Base-by-base conservation (phyloP, 495 filamentous ascomycete species). In the Evernia prunastri region DNA sequence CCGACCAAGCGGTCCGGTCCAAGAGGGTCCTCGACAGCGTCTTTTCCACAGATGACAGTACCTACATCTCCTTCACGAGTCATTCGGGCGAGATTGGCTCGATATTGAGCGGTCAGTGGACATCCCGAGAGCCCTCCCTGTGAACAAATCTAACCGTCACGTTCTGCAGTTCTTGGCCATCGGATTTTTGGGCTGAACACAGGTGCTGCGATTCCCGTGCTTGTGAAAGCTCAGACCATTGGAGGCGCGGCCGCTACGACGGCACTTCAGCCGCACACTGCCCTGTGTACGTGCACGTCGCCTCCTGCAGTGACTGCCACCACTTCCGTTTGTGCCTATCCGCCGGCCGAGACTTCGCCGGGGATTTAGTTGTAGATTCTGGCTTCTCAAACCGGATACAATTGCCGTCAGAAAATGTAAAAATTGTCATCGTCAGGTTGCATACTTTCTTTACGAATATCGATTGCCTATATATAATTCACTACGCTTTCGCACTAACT, bases 131-230 rank as follows among this genome's bases (percentile, higher is more conserved):
- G 4, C 27, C 20, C 58, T 53, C 27, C 29, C 2, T 4, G 3
- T 5, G 0, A 29, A 63, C 67, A 27, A 58, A n/a, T n/a, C 65
- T 49, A 39, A 56, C 33, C 49, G 33, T 2, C 27, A 37, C 25
- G 35, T 9, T 56, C 33, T 49, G 51, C 31, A 67, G 80, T 81
- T 0, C 65, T 91, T 3, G 81, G 81, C 4, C 88, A 91, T 70
- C 79, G 81, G 23, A 31, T 61, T 12, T 91, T 90, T 66, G 73
- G 73, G 7, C 67, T 90, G 60, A 81, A 72, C 31, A 90, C 88
- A 0, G 87, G 88, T 18, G 86, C 84, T 54, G 80, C 88, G 10
- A 89, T 91, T 62, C 86, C 88, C 1, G 86, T 87, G 33, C 76
- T 90, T 51, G 80, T 90, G 12, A 81, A 80, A 68, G 86, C 84